Base-by-base conservation (phyloP, 768 basidiomycete genomes). In the Termitomyces sp. region DNA sequence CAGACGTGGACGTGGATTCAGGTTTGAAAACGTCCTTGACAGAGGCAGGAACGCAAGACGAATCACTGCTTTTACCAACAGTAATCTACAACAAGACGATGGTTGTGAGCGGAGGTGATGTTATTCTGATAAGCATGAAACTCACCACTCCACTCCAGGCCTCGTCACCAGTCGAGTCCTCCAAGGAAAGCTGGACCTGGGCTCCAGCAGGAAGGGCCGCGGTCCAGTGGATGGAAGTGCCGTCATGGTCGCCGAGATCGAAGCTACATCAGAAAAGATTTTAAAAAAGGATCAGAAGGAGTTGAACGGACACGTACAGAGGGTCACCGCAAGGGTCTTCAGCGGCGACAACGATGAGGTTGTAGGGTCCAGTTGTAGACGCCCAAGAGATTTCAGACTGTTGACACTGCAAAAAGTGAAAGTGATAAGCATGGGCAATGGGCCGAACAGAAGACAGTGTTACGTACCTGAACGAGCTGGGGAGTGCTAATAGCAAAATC, bases 61-160 rank as follows among this genome's bases (percentile, higher is more conserved):
- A 43, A 63, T 79, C 72, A 62, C 65, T 62, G 63, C 77, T 73
- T 45, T 64, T 59, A 26, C 56, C 65, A 57, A 82, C 69, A 47
- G 72, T 75, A 58, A 79, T 70, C 79, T 81, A 52, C 5, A 59
- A 53, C 58, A 54, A 10, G 16, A 32, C 43, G 47, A n/a, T 52
- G 48, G 54, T 49, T 52, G 55, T 50, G 30, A 54, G 53, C 33
- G 35, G 10, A 26, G 36, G 26, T 18, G 44, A 45, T 52, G 57
- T 68, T 61, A 32, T 33, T 4, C 43, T 50, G 61, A 56, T 18
- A 28, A 22, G 28, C 54, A 11, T 26, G 16, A 46, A 59, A 76
- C 83, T 66, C 59, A 90, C 89, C 11, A 62, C 63, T 36, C 72
- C 75, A 62, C 81, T 84, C 90, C 90, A 92, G 3, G 80, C 88